Percentiles rank a stretch among this genome's conserved stretches.
Evolutionary conservation across 2,329 filamentous ascomycete species (phyloP).

Genomic region (Sporothrix curviconia): DNA sequence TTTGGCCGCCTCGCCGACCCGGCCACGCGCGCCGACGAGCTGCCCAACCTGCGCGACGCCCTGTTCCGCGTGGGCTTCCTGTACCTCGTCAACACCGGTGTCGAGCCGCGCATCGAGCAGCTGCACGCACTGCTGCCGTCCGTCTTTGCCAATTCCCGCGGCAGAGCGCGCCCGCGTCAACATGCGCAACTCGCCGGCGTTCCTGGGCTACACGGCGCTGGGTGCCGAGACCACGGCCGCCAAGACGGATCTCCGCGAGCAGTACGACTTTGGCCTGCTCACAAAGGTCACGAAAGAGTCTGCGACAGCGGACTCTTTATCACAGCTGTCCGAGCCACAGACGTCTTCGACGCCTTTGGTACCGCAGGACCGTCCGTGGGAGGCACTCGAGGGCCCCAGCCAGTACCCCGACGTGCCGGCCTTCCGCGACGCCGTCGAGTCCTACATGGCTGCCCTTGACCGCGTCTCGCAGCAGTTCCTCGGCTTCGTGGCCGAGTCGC

Average conservation of each 20-base stretch:
- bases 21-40: constrained; percentile 29
- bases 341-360: constrained; percentile 23
- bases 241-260: constrained; percentile 45
- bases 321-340: constrained; percentile 40
- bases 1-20: constrained; percentile 37
- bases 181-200: constrained; percentile 50
- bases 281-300: too few relatives aligned
- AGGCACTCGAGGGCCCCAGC: constrained; percentile 41
- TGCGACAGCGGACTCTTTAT: too few relatives aligned
- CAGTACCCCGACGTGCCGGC: constrained; percentile 10
- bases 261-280: constrained; percentile 55
- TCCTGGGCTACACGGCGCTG: constrained; percentile 51
- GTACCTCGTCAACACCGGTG: constrained; percentile 44
- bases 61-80: constrained; percentile 47
- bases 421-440: constrained; percentile 33
- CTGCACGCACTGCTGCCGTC: constrained; percentile 35
- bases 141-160: constrained; percentile 36
- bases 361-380: too few relatives aligned
- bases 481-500: constrained; percentile 48
- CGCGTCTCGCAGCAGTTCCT: constrained; percentile 47
- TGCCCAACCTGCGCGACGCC: constrained; percentile 38
- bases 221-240: constrained; percentile 52
- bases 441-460: constrained; percentile 47
- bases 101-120: constrained; percentile 30
- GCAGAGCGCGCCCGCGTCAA: constrained; percentile 35